Conservation (phyloP, 2,329 filamentous ascomycete genomes). For the Fusarium fujikuroi region DNA sequence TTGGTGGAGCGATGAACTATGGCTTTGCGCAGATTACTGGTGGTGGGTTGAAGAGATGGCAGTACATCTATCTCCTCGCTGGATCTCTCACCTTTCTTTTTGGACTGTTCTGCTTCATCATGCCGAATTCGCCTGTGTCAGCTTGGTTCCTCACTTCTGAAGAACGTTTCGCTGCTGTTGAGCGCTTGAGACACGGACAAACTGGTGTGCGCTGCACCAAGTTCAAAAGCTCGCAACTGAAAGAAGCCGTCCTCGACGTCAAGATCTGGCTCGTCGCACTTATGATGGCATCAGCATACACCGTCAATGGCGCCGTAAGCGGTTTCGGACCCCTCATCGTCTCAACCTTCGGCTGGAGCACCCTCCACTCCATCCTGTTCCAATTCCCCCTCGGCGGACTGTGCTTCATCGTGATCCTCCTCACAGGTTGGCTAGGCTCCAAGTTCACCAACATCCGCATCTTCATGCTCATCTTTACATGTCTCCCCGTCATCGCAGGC, state of each 20-base stretch:
- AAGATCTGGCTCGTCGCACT: conserved; percentile 73
- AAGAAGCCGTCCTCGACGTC: conserved; percentile 66
- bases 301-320: conserved; percentile 76
- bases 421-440: conserved; percentile 72
- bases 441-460: conserved; percentile 71
- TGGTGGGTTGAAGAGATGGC: conserved; percentile 69
- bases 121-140: conserved; percentile 72
- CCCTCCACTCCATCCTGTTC: conserved; percentile 73
- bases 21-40: conserved; percentile 71
- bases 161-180: conserved; percentile 72
- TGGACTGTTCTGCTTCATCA: conserved; percentile 70
- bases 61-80: conserved; percentile 76
- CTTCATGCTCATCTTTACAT: conserved; percentile 71
- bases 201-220: conserved; percentile 70
- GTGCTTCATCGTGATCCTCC: conserved; percentile 73
- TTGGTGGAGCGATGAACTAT: conserved; percentile 73
- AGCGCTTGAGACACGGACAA: conserved; percentile 70
- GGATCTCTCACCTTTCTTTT: conserved; percentile 72
- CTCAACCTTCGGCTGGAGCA: conserved; percentile 74
- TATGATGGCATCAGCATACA: conserved; percentile 78
- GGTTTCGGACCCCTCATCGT: conserved; percentile 79
- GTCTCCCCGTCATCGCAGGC: conserved; percentile 78
- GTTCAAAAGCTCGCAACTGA: conserved; percentile 69
- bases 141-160: conserved; percentile 75
- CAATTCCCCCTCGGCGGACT: conserved; percentile 79